Percentiles rank a stretch among this genome's conserved stretches.
These are phyloP conservation scores for Mucor sp. DNA, from an alignment of 371 early-diverging fungal species.

Conservation along the genomic window DNA sequence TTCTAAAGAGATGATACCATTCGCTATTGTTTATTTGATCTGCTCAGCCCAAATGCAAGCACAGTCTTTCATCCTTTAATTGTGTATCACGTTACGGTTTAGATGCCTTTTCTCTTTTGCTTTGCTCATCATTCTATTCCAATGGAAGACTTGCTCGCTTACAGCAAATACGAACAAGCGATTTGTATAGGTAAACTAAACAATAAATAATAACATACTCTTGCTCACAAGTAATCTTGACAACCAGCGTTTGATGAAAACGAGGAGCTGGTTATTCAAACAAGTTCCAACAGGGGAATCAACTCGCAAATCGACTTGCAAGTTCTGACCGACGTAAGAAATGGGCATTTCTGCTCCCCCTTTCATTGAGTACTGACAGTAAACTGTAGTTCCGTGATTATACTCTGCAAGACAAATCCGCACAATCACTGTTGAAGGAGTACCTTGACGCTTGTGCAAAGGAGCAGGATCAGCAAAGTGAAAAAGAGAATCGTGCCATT, in stretches of 20 bases:
- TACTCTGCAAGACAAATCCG: background rate
- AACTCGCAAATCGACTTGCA: too few relatives aligned
- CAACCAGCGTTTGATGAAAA: background rate
- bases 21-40: background rate
- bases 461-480: background rate
- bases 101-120: background rate
- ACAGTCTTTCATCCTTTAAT: background rate
- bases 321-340: background rate
- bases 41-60: background rate
- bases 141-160: background rate
- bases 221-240: background rate
- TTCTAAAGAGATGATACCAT: background rate
- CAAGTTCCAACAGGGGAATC: background rate
- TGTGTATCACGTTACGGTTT: background rate
- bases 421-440: background rate
- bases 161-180: background rate
- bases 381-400: background rate
- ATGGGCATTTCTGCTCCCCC: background rate
- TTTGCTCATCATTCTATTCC: background rate
- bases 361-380: background rate
- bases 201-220: background rate
- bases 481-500: background rate
- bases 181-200: background rate
- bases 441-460: background rate
- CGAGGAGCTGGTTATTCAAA: background rate